These are phyloP conservation scores for Cucumis sativus DNA, from an alignment of 306 rosid genomes.

Conservation along the genomic window Cucumber_9930_V3 NC_026658.2:20401501-20402000, in stretches of 20 bases:
- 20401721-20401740: slow-evolving; percentile 71
- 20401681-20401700: slow-evolving; percentile 56
- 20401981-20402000: slow-evolving; percentile 36
- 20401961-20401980: slow-evolving; percentile 48
- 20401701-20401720: slow-evolving; percentile 54
- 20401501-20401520: slow-evolving; percentile 76
- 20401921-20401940: slow-evolving; percentile 44
- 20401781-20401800: slow-evolving; percentile 59
- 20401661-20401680: slow-evolving; percentile 66
- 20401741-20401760: slow-evolving; percentile 66
- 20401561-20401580: slow-evolving; percentile 54
- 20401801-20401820: slow-evolving; percentile 53
- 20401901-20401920: slow-evolving; percentile 57
- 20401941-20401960: slow-evolving; percentile 46
- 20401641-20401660: slow-evolving; percentile 85
- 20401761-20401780: slow-evolving; percentile 71
- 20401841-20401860: slow-evolving; percentile 72
- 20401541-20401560: slow-evolving; percentile 70
- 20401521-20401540: slow-evolving; percentile 68
- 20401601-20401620: slow-evolving; percentile 87
- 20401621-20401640: slow-evolving; percentile 69
- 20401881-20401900: slow-evolving; percentile 62
- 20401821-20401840: slow-evolving; percentile 59
- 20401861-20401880: slow-evolving; percentile 52
- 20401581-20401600: slow-evolving; percentile 58